A percentile compares a stretch with the other conserved stretches of the same genome.
Conservation (phyloP, 1,284 basidiomycete species). For the Sutorius eximius region DNA sequence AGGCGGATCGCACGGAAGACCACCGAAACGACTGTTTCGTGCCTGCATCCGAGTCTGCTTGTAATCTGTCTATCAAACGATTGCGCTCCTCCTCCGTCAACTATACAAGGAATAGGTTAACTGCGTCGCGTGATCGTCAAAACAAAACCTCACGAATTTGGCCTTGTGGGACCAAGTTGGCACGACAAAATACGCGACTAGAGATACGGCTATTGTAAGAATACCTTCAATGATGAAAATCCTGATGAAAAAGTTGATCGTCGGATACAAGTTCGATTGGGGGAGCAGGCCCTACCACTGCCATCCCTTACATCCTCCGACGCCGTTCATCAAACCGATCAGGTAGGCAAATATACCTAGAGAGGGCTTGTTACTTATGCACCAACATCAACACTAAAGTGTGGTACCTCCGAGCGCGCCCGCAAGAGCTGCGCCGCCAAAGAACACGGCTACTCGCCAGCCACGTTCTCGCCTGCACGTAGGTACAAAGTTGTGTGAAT, state of each 20-base stretch:
- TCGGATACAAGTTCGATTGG: neutral
- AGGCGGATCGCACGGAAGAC: conserved; percentile 52
- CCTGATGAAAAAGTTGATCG: conserved; percentile 34
- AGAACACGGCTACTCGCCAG: conserved; percentile 61
- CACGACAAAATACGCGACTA: conserved; percentile 54
- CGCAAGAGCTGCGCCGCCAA: conserved; percentile 57
- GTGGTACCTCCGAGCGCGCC: conserved; percentile 55
- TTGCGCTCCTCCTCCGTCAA: conserved; percentile 50
- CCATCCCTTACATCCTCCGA: conserved; percentile 57
- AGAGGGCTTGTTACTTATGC: neutral
- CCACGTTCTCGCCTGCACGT: conserved; percentile 50
- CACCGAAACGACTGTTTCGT: conserved; percentile 50
- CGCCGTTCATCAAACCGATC: conserved; percentile 58
- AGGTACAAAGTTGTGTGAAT: neutral
- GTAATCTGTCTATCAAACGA: conserved; percentile 47
- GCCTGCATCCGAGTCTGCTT: conserved; percentile 54
- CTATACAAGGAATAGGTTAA: conserved; percentile 24
- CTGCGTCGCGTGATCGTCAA: neutral
- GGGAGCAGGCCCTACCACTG: conserved; percentile 40
- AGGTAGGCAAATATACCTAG: conserved; percentile 54
- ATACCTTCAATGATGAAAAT: conserved; percentile 65
- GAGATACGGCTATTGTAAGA: conserved; percentile 48
- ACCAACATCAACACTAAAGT: neutral
- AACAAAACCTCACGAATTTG: conserved; percentile 45
- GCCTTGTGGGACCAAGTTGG: conserved; percentile 59